These are phyloP conservation scores for Aspergillus awamori DNA, from an alignment of 2,329 filamentous ascomycete genomes.

Conservation along the genomic window DNA sequence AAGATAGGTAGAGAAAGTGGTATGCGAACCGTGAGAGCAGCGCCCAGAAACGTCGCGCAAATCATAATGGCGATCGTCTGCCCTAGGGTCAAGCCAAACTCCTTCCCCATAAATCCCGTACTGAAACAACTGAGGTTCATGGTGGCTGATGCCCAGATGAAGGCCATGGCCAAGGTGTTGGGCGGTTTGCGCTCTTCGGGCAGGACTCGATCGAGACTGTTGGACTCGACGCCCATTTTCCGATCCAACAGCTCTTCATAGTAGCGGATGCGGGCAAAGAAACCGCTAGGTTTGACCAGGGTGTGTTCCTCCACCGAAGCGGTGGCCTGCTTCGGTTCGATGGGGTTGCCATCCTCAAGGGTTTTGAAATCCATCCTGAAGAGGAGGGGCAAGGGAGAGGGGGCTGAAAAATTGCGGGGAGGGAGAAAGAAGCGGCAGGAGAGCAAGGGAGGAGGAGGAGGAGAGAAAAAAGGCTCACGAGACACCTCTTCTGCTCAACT, in stretches of 20 bases:
- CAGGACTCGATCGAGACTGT: conserved; percentile 51
- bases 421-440: neutral
- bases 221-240: conserved; percentile 54
- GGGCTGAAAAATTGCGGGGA: neutral
- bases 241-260: conserved; percentile 51
- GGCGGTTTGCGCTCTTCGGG: conserved; percentile 35
- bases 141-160: conserved; percentile 56
- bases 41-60: conserved; percentile 52
- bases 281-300: conserved; percentile 17
- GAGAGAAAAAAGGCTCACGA: neutral
- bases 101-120: conserved; percentile 55
- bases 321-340: conserved; percentile 17
- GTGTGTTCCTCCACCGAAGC: conserved; percentile 19
- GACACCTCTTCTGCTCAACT: neutral
- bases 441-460: neutral
- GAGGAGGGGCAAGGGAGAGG: neutral
- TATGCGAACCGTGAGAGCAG: conserved; percentile 27
- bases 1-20: neutral
- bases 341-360: conserved; percentile 18
- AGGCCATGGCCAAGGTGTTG: conserved; percentile 53
- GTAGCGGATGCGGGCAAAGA: conserved; percentile 35
- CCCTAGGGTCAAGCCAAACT: conserved; percentile 51
- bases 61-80: conserved; percentile 52
- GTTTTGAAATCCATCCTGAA: conserved; percentile 11
- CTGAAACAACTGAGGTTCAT: conserved; percentile 57